Conservation (phyloP, 176 grass and related monocot genomes). For the Thinopyrum elongatum region DNA sequence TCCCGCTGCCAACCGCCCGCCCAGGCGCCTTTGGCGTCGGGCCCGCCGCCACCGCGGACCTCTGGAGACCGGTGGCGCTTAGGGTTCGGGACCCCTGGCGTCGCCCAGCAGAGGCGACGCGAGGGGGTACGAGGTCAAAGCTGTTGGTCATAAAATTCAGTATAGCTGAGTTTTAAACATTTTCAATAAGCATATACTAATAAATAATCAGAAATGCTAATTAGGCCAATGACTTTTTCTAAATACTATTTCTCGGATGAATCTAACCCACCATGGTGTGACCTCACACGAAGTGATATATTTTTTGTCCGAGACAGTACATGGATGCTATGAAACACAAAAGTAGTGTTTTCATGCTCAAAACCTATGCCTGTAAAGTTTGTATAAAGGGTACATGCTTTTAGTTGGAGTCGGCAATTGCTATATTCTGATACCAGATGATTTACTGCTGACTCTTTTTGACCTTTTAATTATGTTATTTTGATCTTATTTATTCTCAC, state of each 20-base stretch:
- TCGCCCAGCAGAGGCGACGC: too few species aligned
- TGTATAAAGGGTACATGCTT: not conserved
- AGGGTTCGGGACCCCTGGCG: too few species aligned
- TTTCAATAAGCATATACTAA: not conserved
- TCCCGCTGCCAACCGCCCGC: too few species aligned
- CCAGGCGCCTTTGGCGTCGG: too few species aligned
- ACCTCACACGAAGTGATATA: not conserved
- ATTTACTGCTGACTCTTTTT: slow-evolving; percentile 14
- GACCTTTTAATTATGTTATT: not conserved
- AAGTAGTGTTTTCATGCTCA: not conserved
- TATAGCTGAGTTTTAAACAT: not conserved
- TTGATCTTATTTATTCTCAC: slow-evolving; percentile 37
- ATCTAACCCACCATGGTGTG: not conserved
- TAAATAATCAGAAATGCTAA: not conserved
- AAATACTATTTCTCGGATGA: not conserved
- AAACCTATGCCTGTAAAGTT: not conserved
- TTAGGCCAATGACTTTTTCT: not conserved
- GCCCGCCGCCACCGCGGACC: too few species aligned
- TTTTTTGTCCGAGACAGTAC: not conserved
- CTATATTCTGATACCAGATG: slow-evolving; percentile 12
- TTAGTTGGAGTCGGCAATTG: slow-evolving; percentile 3
- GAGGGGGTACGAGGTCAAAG: too few species aligned
- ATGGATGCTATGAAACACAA: slow-evolving; percentile 1
- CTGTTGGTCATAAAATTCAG: not conserved
- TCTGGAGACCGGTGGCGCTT: too few species aligned